These are phyloP conservation scores for Zalerion maritima DNA, from an alignment of 495 filamentous ascomycete genomes.

Conservation along the genomic window DNA sequence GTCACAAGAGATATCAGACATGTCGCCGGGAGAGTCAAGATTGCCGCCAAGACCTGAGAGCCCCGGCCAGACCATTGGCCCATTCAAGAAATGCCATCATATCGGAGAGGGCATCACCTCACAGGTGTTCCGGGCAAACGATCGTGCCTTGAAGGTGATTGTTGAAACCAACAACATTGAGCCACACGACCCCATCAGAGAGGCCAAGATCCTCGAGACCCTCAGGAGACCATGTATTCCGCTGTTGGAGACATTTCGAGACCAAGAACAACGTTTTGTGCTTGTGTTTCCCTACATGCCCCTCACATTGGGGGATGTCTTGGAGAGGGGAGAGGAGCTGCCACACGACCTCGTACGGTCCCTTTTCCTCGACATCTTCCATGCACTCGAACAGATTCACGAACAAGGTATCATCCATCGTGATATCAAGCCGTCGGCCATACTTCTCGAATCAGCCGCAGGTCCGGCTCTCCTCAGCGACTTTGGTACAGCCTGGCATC, in stretches of 20 bases:
- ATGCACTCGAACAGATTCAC: constrained; percentile 60
- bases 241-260: constrained; percentile 52
- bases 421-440: constrained; percentile 85
- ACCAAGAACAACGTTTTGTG: constrained; percentile 55
- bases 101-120: constrained; percentile 68
- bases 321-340: constrained; percentile 31
- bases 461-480: constrained; percentile 70
- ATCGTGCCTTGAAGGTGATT: constrained; percentile 79
- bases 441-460: constrained; percentile 52
- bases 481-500: constrained; percentile 83
- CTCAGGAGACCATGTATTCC: constrained; percentile 40
- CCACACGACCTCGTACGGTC: constrained; percentile 25
- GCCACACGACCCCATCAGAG: constrained; percentile 67
- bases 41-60: constrained; percentile 1
- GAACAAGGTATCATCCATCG: constrained; percentile 67
- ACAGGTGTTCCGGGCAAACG: constrained; percentile 47
- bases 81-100: constrained; percentile 54
- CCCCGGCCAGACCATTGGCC: constrained; percentile 39
- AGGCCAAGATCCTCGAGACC: constrained; percentile 54
- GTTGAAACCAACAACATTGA: constrained; percentile 53
- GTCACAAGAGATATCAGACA: constrained; percentile 5
- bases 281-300: constrained; percentile 76
- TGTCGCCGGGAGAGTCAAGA: constrained; percentile 1
- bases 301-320: constrained; percentile 49
- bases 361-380: constrained; percentile 53